Percentiles rank a stretch among this genome's conserved stretches.
phyloP scores from a whole-genome alignment of 495 filamentous ascomycete species.

The Podospora tetraspora region DNA sequence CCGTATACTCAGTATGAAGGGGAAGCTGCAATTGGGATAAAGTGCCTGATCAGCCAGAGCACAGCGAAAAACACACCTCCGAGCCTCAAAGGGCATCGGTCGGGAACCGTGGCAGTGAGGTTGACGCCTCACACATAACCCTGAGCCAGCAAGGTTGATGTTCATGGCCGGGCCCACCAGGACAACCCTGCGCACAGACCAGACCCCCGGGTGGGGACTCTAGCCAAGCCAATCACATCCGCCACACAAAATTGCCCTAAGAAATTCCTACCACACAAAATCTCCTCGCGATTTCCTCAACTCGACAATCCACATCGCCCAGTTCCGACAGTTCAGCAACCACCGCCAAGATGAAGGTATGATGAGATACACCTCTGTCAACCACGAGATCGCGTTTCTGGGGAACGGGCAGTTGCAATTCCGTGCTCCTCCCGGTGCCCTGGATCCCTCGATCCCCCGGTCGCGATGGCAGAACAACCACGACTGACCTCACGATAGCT shows the following conservation, averaged over 20 bases:
- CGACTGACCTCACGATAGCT: conserved; percentile 48
- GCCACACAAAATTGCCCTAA: conserved; percentile 29
- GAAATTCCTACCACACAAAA: conserved; percentile 35
- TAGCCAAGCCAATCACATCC: conserved; percentile 21
- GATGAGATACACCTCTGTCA: background rate
- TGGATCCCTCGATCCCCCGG: background rate
- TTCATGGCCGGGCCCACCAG: background rate
- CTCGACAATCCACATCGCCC: conserved; percentile 25
- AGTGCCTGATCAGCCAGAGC: too few relatives aligned
- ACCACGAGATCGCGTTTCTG: background rate
- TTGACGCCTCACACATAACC: background rate
- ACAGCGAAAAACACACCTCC: background rate
- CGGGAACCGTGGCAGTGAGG: background rate
- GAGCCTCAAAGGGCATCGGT: background rate
- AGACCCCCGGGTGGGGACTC: background rate
- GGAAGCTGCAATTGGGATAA: background rate
- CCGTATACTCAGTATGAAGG: background rate
- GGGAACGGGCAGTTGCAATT: background rate
- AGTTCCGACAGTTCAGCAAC: conserved; percentile 31
- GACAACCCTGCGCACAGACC: background rate
- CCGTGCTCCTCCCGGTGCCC: background rate
- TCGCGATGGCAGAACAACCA: background rate
- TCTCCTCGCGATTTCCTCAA: conserved; percentile 27
- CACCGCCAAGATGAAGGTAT: conserved; percentile 37
- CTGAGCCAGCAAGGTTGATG: conserved; percentile 1